Evolutionary conservation across 495 filamentous ascomycete genomes (phyloP), one percentile per base, ranked within the genome.

Genomic region (Neurospora intermedia): DNA sequence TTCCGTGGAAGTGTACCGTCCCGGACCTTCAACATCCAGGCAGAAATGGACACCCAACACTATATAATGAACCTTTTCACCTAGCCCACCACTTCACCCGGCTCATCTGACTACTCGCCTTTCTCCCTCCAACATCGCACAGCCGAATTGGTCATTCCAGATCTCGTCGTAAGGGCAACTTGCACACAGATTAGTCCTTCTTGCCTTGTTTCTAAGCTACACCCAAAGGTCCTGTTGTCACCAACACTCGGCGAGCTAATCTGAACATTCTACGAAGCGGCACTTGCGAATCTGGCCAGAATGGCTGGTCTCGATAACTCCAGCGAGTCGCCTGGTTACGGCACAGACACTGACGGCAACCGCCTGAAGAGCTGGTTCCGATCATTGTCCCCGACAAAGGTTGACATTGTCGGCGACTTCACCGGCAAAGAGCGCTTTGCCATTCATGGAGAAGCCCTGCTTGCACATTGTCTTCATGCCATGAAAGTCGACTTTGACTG

Each of bases 351-450:
- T 18, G 27, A 15, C 27, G 54, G 27, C 10, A 11, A 35, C 6
- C 27, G 3, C 13, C 13, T 66, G 54, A 66, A 66, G 54, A 66
- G 31, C 54, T 66, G 54, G 54, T 27, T 66, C 54, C 54, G 7
- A 35, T 66, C 27, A 2, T 35, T 66, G 31, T 27, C 54, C 15
- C 75, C 82, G n/a, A 73, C 77, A 42, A 80, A 72, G 31, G 76
- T 91, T 42, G 89, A 92, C 77, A 82, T 92, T 2, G 85, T 91
- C 4, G 91, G 92, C 3, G 92, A 94, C 76, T 93, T 91, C 80
- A 90, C 89, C 11, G 92, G 92, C 18, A 84, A 86, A 69, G 91
- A 92, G 73, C 83, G 89, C 1, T 93, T 93, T 80, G 78, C 92
- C 10, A 83, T 94, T 46, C 89, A 94, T 74, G 92, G 91, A 2